A percentile compares a stretch with the other conserved stretches of the same genome.
Conservation (phyloP, 2,329 filamentous ascomycete genomes). For the Hypomyces rosellus region DNA sequence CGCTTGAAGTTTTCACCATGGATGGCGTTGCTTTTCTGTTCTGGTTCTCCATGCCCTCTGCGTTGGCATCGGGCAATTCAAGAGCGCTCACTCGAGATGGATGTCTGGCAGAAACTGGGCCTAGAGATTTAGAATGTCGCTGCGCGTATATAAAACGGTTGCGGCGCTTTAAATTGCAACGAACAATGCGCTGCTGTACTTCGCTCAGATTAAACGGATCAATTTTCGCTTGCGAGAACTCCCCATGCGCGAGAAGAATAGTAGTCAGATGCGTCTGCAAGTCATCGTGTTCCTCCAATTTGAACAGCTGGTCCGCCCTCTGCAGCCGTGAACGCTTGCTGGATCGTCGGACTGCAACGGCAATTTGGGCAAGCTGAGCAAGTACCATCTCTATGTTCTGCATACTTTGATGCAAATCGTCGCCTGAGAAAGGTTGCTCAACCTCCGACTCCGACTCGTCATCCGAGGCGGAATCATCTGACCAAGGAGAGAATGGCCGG, state of each 20-base stretch:
- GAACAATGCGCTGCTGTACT: neutral
- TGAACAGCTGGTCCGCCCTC: constrained; percentile 6
- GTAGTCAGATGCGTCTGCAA: constrained; percentile 3
- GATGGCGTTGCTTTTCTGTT: neutral
- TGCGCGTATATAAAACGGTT: constrained; percentile 3
- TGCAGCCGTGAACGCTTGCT: constrained; percentile 7
- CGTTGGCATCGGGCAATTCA: neutral
- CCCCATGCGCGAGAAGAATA: neutral
- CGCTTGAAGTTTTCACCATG: neutral
- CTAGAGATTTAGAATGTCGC: neutral
- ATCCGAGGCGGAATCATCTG: neutral
- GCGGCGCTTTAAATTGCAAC: constrained; percentile 2
- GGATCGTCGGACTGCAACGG: constrained; percentile 9
- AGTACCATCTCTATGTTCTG: constrained; percentile 7
- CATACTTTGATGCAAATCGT: neutral
- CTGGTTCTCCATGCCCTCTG: neutral
- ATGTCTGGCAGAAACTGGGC: neutral
- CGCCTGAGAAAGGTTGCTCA: neutral
- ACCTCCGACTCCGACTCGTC: neutral
- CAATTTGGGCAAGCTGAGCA: constrained; percentile 9
- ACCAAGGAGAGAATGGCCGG: neutral
- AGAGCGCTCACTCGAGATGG: neutral
- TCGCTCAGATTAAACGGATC: neutral
- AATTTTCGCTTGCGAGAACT: constrained; percentile 2
- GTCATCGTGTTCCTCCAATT: neutral